Base-by-base conservation (phyloP, 176 grass and related monocot genomes). In the Tillandsia leiboldiana region DNA sequence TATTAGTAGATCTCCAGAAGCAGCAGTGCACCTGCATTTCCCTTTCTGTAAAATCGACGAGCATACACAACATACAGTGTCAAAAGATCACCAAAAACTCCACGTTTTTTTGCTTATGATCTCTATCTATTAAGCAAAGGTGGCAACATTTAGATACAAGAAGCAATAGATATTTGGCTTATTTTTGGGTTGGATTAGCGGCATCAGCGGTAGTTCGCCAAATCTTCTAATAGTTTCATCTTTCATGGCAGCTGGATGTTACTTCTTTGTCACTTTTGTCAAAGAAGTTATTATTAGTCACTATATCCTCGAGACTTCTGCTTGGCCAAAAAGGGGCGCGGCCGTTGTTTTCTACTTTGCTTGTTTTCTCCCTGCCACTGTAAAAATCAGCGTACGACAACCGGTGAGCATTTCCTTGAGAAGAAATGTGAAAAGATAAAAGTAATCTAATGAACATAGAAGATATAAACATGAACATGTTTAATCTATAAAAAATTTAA, bases 351-450 rank as follows among this genome's bases (percentile, higher is more conserved):
- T 26, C 53, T 75, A 81, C 63, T 75, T 82, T 50, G 52, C 72
- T 48, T 74, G 48, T 17, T 75, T 88, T 66, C 64, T 75, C 15
- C 79, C 85, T 91, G 89, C 57, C 28, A 63, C n/a, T 72, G 67
- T 51, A 82, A 14, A 67, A 73, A 66, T 23, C 52, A 8, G 24
- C 1, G 47, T 54, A 12, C 53, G n/a, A 73, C 11, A 69, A 26
- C 14, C 7, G 11, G n/a, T 51, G 33, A 42, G 3, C 5, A 67
- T 70, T 76, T 63, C 15, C 66, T 67, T 11, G 68, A 3, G 14
- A 61, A 61, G 22, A 14, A 15, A 61, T 18, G 56, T 61, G n/a
- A 9, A 61, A n/a, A 61, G 22, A 4, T 20, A 61, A 6, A 59
- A 20, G 12, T 42, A 64, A 51, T 14, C 18, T 23, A 20, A 74